Conservation (phyloP, 768 basidiomycete species). For the Boletus rubropictus region DNA sequence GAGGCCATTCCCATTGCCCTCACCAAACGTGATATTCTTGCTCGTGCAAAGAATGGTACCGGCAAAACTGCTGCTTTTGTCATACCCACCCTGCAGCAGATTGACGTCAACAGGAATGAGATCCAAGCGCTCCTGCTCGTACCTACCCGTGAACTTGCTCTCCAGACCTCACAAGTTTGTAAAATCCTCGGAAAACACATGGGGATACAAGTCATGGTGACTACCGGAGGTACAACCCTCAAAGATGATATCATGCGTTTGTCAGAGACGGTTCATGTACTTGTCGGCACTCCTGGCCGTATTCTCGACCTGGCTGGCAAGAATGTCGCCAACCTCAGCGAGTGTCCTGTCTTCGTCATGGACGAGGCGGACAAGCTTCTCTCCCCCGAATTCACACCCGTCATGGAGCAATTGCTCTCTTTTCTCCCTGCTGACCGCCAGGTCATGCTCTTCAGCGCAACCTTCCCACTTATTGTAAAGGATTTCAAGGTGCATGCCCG, state of each 20-base stretch:
- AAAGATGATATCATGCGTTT: constrained; percentile 96
- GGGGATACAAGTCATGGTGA: constrained; percentile 96
- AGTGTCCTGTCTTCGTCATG: constrained; percentile 97
- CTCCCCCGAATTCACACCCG: constrained; percentile 94
- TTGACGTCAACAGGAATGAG: constrained; percentile 77
- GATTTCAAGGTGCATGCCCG: constrained; percentile 78
- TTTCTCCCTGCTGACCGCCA: constrained; percentile 83
- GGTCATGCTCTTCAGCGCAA: constrained; percentile 99
- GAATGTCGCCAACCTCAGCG: constrained; percentile 86
- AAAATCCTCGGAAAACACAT: constrained; percentile 96
- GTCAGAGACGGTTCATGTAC: constrained; percentile 85
- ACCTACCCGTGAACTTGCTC: constrained; percentile 95
- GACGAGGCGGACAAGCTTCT: constrained; percentile 99
- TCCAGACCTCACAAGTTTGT: constrained; percentile 98
- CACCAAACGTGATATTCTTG: constrained; percentile 88
- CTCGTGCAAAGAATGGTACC: constrained; percentile 94
- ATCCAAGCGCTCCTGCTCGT: constrained; percentile 96
- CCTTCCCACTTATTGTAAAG: constrained; percentile 98
- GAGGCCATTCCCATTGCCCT: constrained; percentile 96
- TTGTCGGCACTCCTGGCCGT: constrained; percentile 95
- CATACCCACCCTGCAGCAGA: constrained; percentile 91
- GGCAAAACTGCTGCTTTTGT: constrained; percentile 99
- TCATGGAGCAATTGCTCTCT: constrained; percentile 91
- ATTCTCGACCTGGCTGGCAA: constrained; percentile 94
- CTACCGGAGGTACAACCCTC: constrained; percentile 95